phyloP scores from a whole-genome alignment of 1,284 basidiomycete genomes.

The Papiliotrema laurentii region DNA sequence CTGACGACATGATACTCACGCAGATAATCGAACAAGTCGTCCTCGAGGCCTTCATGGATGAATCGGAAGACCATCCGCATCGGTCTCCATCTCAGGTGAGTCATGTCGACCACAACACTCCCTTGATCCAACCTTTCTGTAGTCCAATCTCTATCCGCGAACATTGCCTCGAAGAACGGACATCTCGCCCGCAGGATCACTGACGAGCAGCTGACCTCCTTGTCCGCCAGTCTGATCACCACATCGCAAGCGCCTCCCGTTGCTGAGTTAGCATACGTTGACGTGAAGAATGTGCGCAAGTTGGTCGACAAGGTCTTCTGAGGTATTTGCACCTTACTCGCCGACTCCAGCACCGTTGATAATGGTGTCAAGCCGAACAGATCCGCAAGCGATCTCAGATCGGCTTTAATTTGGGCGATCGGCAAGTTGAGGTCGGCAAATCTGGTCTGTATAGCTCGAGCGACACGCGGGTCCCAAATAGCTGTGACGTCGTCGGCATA shows the following conservation, averaged over 20 bases:
- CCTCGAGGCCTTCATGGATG: constrained; percentile 72
- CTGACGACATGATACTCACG: constrained; percentile 51
- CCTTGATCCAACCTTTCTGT: constrained; percentile 55
- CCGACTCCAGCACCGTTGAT: constrained; percentile 32
- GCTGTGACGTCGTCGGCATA: constrained; percentile 81
- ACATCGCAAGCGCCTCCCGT: constrained; percentile 57
- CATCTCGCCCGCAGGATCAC: constrained; percentile 74
- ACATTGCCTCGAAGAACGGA: constrained; percentile 80
- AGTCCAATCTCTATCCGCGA: constrained; percentile 80
- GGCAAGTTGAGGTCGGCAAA: constrained; percentile 51
- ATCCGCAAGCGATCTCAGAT: constrained; percentile 58
- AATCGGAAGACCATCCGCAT: constrained; percentile 74
- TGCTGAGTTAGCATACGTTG: constrained; percentile 28
- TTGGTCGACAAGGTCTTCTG: constrained; percentile 35
- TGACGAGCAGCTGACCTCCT: constrained; percentile 66
- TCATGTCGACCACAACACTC: constrained; percentile 61
- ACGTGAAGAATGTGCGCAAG: constrained; percentile 45
- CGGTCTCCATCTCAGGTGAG: constrained; percentile 68
- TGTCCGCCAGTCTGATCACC: constrained; percentile 68
- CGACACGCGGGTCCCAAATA: constrained; percentile 78
- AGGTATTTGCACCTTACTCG: constrained; percentile 35
- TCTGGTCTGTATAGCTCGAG: constrained; percentile 51
- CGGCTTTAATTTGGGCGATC: constrained; percentile 57
- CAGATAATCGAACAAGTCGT: constrained; percentile 67
- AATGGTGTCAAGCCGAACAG: constrained; percentile 52